These are phyloP conservation scores for Apiospora aurea DNA, from an alignment of 2,329 filamentous ascomycete species.

Conservation along the genomic window DNA sequence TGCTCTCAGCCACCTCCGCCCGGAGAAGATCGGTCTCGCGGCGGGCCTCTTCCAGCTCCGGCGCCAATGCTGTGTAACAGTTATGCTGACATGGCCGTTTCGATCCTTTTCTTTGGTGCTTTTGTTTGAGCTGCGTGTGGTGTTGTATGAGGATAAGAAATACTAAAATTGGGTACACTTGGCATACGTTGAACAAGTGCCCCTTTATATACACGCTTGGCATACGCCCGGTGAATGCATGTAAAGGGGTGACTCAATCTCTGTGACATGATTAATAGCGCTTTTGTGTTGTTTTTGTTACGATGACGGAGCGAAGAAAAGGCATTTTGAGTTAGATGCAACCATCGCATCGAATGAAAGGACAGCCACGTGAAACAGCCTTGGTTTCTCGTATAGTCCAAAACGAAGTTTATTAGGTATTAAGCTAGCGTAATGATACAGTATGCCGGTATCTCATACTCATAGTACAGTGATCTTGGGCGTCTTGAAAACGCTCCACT, in stretches of 20 bases:
- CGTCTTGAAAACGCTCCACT: constrained; percentile 32
- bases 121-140: not conserved
- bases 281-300: not conserved
- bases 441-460: constrained; percentile 9
- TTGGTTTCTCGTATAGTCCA: too few relatives aligned
- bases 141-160: not conserved
- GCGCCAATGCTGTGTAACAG: not conserved
- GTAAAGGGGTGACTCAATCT: not conserved
- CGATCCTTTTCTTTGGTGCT: not conserved
- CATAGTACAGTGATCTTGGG: constrained; percentile 28
- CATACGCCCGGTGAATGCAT: not conserved
- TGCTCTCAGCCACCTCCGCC: not conserved
- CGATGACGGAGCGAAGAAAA: not conserved
- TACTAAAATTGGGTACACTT: not conserved
- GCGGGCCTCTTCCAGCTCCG: not conserved
- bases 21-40: not conserved
- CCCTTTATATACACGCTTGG: not conserved
- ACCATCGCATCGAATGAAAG: not conserved
- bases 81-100: not conserved
- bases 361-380: too few relatives aligned
- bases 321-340: not conserved
- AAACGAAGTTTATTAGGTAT: not conserved
- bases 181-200: not conserved
- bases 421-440: constrained; percentile 31
- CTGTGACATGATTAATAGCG: not conserved